Percentiles rank a stretch among this genome's conserved stretches.
Evolutionary conservation across 2,329 filamentous ascomycete genomes (phyloP).

Genomic region (Colletotrichum musae): DNA sequence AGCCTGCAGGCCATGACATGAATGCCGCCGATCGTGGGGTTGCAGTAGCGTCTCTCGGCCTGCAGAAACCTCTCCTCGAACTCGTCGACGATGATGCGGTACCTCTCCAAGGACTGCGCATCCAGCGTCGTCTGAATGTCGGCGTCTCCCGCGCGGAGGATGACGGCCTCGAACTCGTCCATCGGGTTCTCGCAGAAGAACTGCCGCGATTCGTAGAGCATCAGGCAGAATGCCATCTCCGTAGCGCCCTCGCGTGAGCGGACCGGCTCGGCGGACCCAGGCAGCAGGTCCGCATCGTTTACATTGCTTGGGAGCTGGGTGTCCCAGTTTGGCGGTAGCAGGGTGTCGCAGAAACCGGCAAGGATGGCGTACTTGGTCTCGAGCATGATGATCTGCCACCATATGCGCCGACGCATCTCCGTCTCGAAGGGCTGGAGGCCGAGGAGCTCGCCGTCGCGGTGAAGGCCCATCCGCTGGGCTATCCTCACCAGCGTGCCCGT

Average conservation of each 20-base stretch:
- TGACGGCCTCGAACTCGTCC: constrained; percentile 58
- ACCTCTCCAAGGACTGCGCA: constrained; percentile 55
- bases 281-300: constrained; percentile 71
- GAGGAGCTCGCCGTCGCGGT: constrained; percentile 70
- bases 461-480: constrained; percentile 77
- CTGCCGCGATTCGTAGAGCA: constrained; percentile 64
- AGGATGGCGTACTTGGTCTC: constrained; percentile 33
- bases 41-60: constrained; percentile 64
- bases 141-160: constrained; percentile 52
- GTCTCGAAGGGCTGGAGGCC: constrained; percentile 43
- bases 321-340: constrained; percentile 59
- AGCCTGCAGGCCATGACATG: constrained; percentile 65
- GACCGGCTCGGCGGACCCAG: constrained; percentile 62
- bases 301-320: constrained; percentile 70
- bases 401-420: constrained; percentile 23
- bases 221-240: constrained; percentile 34
- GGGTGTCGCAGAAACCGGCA: constrained; percentile 64
- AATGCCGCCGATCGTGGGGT: constrained; percentile 65
- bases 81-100: constrained; percentile 56
- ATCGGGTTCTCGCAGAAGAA: constrained; percentile 60
- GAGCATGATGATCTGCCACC: constrained; percentile 37
- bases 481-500: constrained; percentile 74
- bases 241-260: constrained; percentile 65
- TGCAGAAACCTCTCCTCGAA: constrained; percentile 59
- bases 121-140: constrained; percentile 61